phyloP scores from a whole-genome alignment of 352 stramenopile genomes.

The Elongisporangium anandrum region DNA sequence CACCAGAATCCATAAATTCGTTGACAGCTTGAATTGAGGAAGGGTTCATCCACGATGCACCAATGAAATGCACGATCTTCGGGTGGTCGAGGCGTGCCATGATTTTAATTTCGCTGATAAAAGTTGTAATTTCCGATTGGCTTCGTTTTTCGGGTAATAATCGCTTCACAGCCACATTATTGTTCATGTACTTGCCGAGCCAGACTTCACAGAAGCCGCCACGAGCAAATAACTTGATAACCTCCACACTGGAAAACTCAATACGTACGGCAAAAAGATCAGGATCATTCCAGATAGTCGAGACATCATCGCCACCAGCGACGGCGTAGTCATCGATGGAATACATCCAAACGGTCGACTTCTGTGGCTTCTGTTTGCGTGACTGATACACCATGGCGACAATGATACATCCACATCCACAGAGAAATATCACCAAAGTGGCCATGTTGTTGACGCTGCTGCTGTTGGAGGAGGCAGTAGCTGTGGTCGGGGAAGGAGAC shows the following conservation, averaged over 20 bases:
- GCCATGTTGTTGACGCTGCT: too few relatives aligned
- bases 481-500: too few relatives aligned
- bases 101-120: conserved; percentile 53
- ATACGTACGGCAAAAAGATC: conserved; percentile 58
- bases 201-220: conserved; percentile 70
- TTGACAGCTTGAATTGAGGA: conserved; percentile 57
- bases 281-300: conserved; percentile 32
- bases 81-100: conserved; percentile 61
- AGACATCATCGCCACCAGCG: not conserved
- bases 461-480: too few relatives aligned
- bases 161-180: conserved; percentile 70
- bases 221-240: conserved; percentile 52
- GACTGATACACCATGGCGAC: conserved; percentile 35
- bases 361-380: conserved; percentile 1
- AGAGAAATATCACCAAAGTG: too few relatives aligned
- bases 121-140: conserved; percentile 44
- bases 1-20: conserved; percentile 70
- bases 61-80: conserved; percentile 66
- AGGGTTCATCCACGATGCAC: conserved; percentile 61
- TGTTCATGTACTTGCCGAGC: conserved; percentile 58
- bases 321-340: not conserved
- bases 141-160: conserved; percentile 51
- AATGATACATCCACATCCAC: too few relatives aligned
- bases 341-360: not conserved
- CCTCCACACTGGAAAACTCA: conserved; percentile 44